These are phyloP conservation scores for Lithospermum erythrorhizon DNA, from an alignment of 257 asterid species.

Conservation along the genomic window DNA sequence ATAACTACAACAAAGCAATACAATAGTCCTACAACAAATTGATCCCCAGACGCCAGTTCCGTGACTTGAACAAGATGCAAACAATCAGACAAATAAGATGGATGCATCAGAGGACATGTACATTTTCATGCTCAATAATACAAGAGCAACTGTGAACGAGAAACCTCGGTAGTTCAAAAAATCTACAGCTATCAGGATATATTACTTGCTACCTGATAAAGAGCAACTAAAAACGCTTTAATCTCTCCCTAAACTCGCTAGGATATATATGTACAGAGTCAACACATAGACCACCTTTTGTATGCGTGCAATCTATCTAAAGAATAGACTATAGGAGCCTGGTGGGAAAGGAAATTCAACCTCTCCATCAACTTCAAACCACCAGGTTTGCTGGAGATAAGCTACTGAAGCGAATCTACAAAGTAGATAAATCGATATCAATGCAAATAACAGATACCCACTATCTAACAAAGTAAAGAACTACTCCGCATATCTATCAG, in stretches of 20 bases:
- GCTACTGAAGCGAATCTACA: conserved; percentile 63
- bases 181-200: neutral
- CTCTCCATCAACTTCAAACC: conserved; percentile 35
- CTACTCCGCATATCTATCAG: too few relatives aligned
- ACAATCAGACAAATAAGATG: too few relatives aligned
- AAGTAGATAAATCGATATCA: neutral
- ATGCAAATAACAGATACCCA: neutral
- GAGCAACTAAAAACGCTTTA: conserved; percentile 41
- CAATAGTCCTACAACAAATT: too few relatives aligned
- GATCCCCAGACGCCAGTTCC: too few relatives aligned
- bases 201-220: conserved; percentile 7
- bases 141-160: too few relatives aligned
- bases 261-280: conserved; percentile 75
- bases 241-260: conserved; percentile 42
- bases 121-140: too few relatives aligned
- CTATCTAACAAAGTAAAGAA: neutral
- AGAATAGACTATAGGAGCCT: conserved; percentile 68
- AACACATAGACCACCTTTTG: conserved; percentile 32
- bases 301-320: conserved; percentile 74
- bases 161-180: neutral
- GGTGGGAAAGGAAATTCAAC: conserved; percentile 73
- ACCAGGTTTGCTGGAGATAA: conserved; percentile 72
- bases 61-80: too few relatives aligned
- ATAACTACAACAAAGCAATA: too few relatives aligned
- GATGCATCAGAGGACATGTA: too few relatives aligned